These are phyloP conservation scores for Zymoseptoria pseudotritici DNA, from an alignment of 2,329 filamentous ascomycete species.

Conservation along the genomic window DNA sequence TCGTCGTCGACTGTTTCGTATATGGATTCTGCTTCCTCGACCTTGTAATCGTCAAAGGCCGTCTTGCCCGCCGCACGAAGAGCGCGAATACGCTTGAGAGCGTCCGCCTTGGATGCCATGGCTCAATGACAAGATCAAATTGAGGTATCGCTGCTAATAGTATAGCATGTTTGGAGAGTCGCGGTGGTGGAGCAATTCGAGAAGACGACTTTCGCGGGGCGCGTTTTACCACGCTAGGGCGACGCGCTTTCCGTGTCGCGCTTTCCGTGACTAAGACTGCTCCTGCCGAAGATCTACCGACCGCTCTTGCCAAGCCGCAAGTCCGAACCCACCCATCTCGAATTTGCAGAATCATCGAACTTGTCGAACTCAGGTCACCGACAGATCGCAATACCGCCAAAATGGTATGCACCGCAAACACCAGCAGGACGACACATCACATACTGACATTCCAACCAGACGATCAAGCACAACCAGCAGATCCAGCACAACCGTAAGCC, in stretches of 20 bases:
- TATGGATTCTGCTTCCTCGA: slow-evolving; percentile 73
- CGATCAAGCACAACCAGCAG: slow-evolving; percentile 99
- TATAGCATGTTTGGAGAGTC: background rate
- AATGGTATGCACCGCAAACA: slow-evolving; percentile 9
- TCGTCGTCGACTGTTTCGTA: slow-evolving; percentile 98
- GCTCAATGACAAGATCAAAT: slow-evolving; percentile 15
- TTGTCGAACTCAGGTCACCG: slow-evolving; percentile 12
- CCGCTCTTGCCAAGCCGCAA: background rate
- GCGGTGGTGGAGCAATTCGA: slow-evolving; percentile 1
- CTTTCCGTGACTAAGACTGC: background rate
- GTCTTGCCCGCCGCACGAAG: slow-evolving; percentile 87
- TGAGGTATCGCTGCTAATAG: slow-evolving; percentile 1
- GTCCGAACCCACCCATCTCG: background rate
- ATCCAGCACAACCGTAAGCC: slow-evolving; percentile 74
- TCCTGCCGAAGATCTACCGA: background rate
- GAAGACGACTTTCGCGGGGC: background rate
- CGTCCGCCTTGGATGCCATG: slow-evolving; percentile 26
- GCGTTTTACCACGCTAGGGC: background rate
- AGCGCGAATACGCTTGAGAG: slow-evolving; percentile 68
- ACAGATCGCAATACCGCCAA: slow-evolving; percentile 13
- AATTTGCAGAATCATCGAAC: background rate
- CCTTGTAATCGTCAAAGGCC: slow-evolving; percentile 76
- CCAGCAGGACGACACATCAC: background rate
- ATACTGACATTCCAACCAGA: background rate
- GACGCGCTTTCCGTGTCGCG: background rate